Conservation (phyloP, 805 yeast species). For the Ogataea thermomethanolica region DNA sequence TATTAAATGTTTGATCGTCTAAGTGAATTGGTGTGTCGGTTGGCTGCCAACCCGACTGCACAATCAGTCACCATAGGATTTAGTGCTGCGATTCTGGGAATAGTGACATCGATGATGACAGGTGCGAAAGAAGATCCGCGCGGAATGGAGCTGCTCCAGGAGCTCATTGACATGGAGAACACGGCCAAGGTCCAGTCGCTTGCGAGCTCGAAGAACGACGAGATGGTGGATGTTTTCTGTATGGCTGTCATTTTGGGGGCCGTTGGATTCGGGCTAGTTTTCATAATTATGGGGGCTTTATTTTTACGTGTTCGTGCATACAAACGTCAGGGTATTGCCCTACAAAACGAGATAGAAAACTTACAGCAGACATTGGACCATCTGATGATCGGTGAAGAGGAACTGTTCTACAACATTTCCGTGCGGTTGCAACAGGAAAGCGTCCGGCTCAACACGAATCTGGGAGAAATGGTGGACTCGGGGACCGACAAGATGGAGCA, state of each 20-base stretch:
- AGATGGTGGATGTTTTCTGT: slow-evolving; percentile 15
- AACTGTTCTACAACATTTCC: slow-evolving; percentile 10
- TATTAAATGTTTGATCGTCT: slow-evolving; percentile 1
- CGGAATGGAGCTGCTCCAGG: slow-evolving; percentile 13
- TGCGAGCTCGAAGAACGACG: slow-evolving; percentile 11
- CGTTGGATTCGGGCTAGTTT: not conserved
- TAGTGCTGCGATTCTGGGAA: slow-evolving; percentile 19
- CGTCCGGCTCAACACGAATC: slow-evolving; percentile 3
- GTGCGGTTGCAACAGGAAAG: slow-evolving; percentile 12
- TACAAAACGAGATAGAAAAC: not conserved
- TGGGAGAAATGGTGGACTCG: slow-evolving; percentile 6
- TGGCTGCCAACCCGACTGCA: slow-evolving; percentile 14
- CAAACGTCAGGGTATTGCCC: not conserved
- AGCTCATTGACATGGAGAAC: slow-evolving; percentile 18
- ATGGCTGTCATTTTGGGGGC: slow-evolving; percentile 8
- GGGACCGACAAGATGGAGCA: slow-evolving; percentile 11
- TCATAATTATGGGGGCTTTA: not conserved
- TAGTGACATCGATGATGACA: slow-evolving; percentile 16
- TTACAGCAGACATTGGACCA: slow-evolving; percentile 1
- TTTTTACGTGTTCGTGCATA: not conserved
- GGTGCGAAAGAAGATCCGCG: slow-evolving; percentile 6
- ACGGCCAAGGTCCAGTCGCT: slow-evolving; percentile 12
- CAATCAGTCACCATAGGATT: slow-evolving; percentile 19
- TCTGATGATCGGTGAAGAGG: slow-evolving; percentile 19
- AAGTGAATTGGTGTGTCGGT: slow-evolving; percentile 3